Percentiles rank a stretch among this genome's conserved stretches.
Evolutionary conservation across 1,284 basidiomycete genomes (phyloP).

Genomic region (Sphaerobolus stellatus): DNA sequence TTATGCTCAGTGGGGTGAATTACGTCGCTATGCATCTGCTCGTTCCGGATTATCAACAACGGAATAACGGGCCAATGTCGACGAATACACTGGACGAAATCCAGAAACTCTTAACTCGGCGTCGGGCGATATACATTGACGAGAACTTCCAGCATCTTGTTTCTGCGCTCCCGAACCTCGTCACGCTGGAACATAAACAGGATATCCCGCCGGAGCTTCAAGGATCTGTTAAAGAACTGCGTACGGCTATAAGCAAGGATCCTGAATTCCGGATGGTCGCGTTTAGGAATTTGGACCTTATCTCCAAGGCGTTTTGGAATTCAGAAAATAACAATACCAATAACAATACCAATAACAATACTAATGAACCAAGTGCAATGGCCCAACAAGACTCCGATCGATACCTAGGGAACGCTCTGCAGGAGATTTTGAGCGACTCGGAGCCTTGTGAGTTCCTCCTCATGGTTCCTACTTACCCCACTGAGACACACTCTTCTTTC

Average conservation of each 20-base stretch:
- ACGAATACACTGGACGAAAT: conserved; percentile 54
- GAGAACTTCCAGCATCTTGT: conserved; percentile 63
- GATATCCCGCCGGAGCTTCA: conserved; percentile 50
- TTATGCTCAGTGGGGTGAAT: conserved; percentile 60
- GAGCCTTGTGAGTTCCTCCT: conserved; percentile 41
- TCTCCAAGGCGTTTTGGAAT: conserved; percentile 66
- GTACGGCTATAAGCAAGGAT: conserved; percentile 56
- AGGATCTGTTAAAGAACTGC: conserved; percentile 47
- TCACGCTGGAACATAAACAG: conserved; percentile 64
- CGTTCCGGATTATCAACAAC: conserved; percentile 39
- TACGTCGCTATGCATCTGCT: conserved; percentile 59
- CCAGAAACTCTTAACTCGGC: conserved; percentile 64
- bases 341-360: too few relatives aligned
- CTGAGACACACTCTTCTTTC: too few relatives aligned
- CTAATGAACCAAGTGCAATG: conserved; percentile 48
- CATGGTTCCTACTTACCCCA: conserved; percentile 2
- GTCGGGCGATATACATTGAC: conserved; percentile 63
- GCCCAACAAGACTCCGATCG: conserved; percentile 52
- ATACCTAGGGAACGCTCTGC: conserved; percentile 65
- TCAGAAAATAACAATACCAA: too few relatives aligned
- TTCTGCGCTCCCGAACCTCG: conserved; percentile 61
- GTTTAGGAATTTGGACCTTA: conserved; percentile 65
- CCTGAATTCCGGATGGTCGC: conserved; percentile 67
- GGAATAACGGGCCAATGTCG: conserved; percentile 40
- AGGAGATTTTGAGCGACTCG: conserved; percentile 59